A percentile compares a stretch with the other conserved stretches of the same genome.
phyloP scores from a whole-genome alignment of 345 rosid species.

The Linum lewisii region DNA sequence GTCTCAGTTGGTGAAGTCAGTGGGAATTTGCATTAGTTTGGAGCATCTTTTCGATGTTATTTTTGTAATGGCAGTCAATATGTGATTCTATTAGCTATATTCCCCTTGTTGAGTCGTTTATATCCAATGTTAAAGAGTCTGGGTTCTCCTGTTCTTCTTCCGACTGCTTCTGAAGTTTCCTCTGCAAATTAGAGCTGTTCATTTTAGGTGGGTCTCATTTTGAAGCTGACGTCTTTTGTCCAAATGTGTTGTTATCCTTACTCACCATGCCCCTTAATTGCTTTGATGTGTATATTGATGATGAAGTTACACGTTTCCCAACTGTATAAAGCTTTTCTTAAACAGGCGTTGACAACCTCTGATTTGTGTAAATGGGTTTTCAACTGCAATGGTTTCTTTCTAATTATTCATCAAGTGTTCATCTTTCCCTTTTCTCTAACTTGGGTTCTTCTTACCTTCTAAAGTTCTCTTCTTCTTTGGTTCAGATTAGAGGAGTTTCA shows the following conservation, averaged over 20 bases:
- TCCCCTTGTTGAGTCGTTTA: background rate
- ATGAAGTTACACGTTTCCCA: background rate
- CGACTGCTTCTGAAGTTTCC: no score
- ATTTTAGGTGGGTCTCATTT: background rate
- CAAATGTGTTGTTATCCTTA: background rate
- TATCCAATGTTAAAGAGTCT: background rate
- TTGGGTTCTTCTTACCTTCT: no score
- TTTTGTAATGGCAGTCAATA: background rate
- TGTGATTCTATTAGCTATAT: background rate
- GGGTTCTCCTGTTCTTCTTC: background rate
- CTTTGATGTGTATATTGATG: background rate
- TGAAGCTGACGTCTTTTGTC: background rate
- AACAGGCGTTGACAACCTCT: background rate
- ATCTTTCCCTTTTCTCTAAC: no score
- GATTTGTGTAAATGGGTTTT: background rate
- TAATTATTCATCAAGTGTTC: no score
- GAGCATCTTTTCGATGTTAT: background rate
- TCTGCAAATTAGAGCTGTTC: background rate
- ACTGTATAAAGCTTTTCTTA: background rate
- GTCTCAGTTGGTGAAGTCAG: constrained; percentile 1
- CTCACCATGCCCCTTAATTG: background rate
- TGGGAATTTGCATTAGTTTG: background rate
- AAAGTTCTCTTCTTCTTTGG: background rate
- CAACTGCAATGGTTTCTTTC: background rate
- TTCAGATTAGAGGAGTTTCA: background rate